A percentile compares a stretch with the other conserved stretches of the same genome.
Evolutionary conservation across 1,139 yeast genomes (phyloP).

Genomic region (Taiozyma sp.): DNA sequence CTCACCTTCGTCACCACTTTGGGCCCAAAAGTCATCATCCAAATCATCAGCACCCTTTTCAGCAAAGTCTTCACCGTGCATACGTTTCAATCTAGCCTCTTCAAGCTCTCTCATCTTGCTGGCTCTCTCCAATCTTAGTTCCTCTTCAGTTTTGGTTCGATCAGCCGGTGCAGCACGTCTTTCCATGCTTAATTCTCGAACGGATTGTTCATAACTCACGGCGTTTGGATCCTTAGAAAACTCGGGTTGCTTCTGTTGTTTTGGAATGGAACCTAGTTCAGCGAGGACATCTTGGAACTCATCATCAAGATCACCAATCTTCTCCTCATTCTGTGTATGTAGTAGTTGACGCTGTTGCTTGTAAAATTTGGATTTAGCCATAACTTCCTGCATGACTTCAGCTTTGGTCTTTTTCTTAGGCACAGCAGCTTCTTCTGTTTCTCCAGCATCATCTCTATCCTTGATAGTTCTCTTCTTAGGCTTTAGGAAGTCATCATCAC

Average conservation of each 20-base stretch:
- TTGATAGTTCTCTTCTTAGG: constrained; percentile 21
- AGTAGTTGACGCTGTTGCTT: constrained; percentile 84
- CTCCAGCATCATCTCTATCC: constrained; percentile 24
- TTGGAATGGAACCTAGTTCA: constrained; percentile 39
- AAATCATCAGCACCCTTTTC: constrained; percentile 64
- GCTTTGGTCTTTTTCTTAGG: constrained; percentile 78
- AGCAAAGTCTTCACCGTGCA: constrained; percentile 62
- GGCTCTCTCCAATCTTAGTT: constrained; percentile 61
- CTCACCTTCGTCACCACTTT: constrained; percentile 38
- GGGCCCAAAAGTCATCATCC: constrained; percentile 43
- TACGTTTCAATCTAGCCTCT: constrained; percentile 72
- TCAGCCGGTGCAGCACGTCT: constrained; percentile 95
- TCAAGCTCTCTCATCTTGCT: constrained; percentile 69
- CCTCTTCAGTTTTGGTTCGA: constrained; percentile 90
- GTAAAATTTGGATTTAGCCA: constrained; percentile 89
- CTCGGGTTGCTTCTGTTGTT: constrained; percentile 10
- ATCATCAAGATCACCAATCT: constrained; percentile 72
- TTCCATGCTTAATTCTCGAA: constrained; percentile 77
- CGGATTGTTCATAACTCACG: constrained; percentile 61
- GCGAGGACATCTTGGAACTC: constrained; percentile 75
- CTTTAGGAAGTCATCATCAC: constrained; percentile 32
- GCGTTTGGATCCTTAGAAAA: constrained; percentile 17
- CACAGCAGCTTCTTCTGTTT: constrained; percentile 39
- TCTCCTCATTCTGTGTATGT: constrained; percentile 64
- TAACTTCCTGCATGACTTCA: constrained; percentile 95